Evolutionary conservation across 1,284 basidiomycete species (phyloP), one percentile per base, ranked within the genome.

Genomic region (Ganoderma boninense): DNA sequence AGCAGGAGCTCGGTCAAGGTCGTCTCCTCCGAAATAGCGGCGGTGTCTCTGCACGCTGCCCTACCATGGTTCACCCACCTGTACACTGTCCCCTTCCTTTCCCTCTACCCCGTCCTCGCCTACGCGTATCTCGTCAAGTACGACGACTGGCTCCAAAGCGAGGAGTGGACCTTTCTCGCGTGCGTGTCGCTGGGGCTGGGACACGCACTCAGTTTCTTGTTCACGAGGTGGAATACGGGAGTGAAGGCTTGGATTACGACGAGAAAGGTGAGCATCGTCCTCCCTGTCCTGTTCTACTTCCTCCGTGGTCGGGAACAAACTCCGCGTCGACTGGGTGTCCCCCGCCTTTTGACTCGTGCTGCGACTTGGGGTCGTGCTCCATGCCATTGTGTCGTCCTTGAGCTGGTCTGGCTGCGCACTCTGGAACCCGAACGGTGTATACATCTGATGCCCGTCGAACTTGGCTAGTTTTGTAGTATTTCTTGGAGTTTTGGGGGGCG

Each of bases 111-210:
- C 0, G 80, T 97, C 40, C 90, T 97, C 64, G 95, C 95, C 59
- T 98, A 97, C 81, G 92, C 97, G 32, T 99, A 98, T 86, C 95
- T 92, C 77, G 79, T 95, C 79, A 91, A 89, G 79, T 99, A 99
- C 81, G 95, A 98, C 77, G 87, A 96, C 78, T 97, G 95, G 92
- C 83, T 97, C 68, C 88, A 92, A 79, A 97, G 95, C 75, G 97
- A 98, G 81, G 95, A 97, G 80, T 97, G 95, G 95, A 97, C 97
- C 0, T 99, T 99, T 79, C 87, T 99, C 62, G 95, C 93, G 64
- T 97, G 94, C 75, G 93, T 97, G 23, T 84, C 90, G 14, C 89
- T 99, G 11, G 92, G 95, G 46, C 92, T 91, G 16, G 90, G 92
- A 2, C 98, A 99, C 82, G 96, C 96, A 1, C 87, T 99, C 68